phyloP scores from a whole-genome alignment of 495 filamentous ascomycete genomes.

The Amniculicola lignicola region DNA sequence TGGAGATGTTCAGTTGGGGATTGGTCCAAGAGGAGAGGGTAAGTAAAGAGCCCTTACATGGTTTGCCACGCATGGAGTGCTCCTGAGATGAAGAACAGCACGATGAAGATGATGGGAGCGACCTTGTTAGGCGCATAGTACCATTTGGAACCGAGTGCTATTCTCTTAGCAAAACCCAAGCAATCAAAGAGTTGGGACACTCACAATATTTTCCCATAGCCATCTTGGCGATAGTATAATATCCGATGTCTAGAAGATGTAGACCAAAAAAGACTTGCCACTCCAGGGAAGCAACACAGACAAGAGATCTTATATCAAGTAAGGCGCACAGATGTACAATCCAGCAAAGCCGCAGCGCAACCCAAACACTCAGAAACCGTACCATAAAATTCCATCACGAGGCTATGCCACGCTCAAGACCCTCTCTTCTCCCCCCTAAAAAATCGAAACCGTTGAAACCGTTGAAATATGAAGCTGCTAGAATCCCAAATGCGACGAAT shows the following conservation, averaged over 20 bases:
- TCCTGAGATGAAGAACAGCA: conserved; percentile 61
- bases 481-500: conserved; percentile 26
- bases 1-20: not conserved
- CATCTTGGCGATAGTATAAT: conserved; percentile 16
- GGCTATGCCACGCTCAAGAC: not conserved
- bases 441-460: not conserved
- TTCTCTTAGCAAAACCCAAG: not conserved
- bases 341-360: not conserved
- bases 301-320: not conserved
- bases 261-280: not conserved
- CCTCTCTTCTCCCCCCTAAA: not conserved
- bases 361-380: not conserved
- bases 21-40: not conserved
- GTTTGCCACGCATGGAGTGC: conserved; percentile 60
- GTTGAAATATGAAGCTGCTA: not conserved
- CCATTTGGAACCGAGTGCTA: conserved; percentile 52
- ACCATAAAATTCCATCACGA: not conserved
- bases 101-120: conserved; percentile 63
- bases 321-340: conserved; percentile 3
- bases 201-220: conserved; percentile 31
- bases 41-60: conserved; percentile 48
- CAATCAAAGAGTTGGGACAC: not conserved
- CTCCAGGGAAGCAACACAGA: not conserved
- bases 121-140: conserved; percentile 74
- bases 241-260: not conserved